Evolutionary conservation across 2,329 filamentous ascomycete genomes (phyloP), one percentile per base, ranked within the genome.

Genomic region (Exophiala spinifera): DNA sequence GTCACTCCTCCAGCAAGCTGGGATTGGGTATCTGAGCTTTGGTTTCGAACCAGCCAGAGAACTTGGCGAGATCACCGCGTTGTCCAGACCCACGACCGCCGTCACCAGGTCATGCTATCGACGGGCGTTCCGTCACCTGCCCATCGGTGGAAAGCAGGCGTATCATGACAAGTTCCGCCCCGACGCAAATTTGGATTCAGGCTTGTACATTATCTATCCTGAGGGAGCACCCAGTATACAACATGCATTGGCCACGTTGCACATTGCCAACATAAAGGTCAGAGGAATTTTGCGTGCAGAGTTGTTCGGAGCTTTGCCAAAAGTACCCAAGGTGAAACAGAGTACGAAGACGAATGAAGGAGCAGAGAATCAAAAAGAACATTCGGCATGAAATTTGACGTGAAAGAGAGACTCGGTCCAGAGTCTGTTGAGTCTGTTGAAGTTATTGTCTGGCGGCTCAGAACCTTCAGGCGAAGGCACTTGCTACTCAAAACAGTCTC

Each of bases 131-230:
- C 61, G 60, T 4, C 62, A 66, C 11, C 57, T 74, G 1, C 68
- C 69, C 0, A 65, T 74, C 1, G 60, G 57, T 1, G 72, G 72
- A 0, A 74, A 74, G 61, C 72, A 72, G 54, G 67, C 65, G 0
- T 73, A 72, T 46, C 64, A 71, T 55, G 71, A 74, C 47, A 73
- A 72, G 46, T 73, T 71, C 51, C 63, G 63, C 1, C 70, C 72
- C 0, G 71, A 74, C 40, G 49, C 63, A 2, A 39, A 34, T 0
- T 64, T 70, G 34, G 68, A 69, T 8, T 65, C 67, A 0, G 63
- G 61, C 0, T 56, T 74, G 4, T 69, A 69, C 50, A 46, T 74
- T 34, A 61, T 74, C 8, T 74, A 73, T 45, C 70, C 70, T 3
- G 56, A 63, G 1, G 66, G 66, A 1, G 42, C 68, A 3, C 69